phyloP scores from a whole-genome alignment of 2,329 filamentous ascomycete genomes.

The Penicillium sp. region DNA sequence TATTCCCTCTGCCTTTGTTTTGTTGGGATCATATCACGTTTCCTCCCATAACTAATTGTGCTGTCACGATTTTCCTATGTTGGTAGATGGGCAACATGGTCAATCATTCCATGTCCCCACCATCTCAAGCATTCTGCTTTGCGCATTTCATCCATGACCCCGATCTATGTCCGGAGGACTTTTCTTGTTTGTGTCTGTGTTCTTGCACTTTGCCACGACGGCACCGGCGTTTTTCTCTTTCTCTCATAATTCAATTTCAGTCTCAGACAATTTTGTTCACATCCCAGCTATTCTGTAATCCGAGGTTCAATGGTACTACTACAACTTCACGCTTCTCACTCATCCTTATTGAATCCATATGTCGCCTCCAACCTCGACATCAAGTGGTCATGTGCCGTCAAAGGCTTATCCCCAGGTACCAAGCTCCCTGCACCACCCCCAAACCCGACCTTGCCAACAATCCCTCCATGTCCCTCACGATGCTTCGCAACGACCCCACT shows the following conservation, averaged over 20 bases:
- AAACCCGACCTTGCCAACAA: constrained; percentile 39
- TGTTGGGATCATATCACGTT: constrained; percentile 8
- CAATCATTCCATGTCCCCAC: constrained; percentile 15
- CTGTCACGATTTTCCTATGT: constrained; percentile 39
- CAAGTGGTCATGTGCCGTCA: constrained; percentile 63
- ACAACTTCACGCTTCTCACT: background rate
- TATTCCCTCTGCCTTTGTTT: constrained; percentile 10
- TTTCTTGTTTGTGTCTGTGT: constrained; percentile 10
- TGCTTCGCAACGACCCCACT: constrained; percentile 51
- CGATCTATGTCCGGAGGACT: constrained; percentile 22
- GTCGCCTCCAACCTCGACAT: constrained; percentile 59
- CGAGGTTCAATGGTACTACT: background rate
- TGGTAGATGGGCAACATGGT: constrained; percentile 28
- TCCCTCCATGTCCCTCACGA: constrained; percentile 30
- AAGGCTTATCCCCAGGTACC: constrained; percentile 36
- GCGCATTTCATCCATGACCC: constrained; percentile 20
- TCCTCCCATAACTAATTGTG: constrained; percentile 24
- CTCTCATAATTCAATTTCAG: constrained; percentile 17
- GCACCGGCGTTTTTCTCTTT: constrained; percentile 27
- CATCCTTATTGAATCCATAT: constrained; percentile 49
- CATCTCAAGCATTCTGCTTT: constrained; percentile 24
- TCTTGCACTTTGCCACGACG: constrained; percentile 25
- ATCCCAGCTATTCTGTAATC: background rate
- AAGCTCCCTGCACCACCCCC: constrained; percentile 40
- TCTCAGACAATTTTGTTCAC: constrained; percentile 17